A percentile compares a stretch with the other conserved stretches of the same genome.
These are phyloP conservation scores for Colletotrichum karsti DNA, from an alignment of 2,329 filamentous ascomycete species.

Conservation along the genomic window DNA sequence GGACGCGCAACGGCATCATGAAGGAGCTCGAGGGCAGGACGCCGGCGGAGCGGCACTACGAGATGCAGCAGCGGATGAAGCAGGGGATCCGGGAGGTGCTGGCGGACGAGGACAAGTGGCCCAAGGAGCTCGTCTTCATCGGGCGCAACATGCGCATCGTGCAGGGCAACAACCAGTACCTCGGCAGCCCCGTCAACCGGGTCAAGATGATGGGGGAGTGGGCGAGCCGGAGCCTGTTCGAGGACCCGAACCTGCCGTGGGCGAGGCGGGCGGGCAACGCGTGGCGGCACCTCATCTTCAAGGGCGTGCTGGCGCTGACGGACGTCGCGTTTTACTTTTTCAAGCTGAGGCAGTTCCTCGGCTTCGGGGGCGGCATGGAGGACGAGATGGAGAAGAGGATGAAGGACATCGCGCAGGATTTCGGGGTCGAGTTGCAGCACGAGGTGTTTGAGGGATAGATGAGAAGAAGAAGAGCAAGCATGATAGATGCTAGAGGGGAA, in stretches of 20 bases:
- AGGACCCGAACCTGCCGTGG: slow-evolving; percentile 72
- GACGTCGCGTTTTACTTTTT: slow-evolving; percentile 87
- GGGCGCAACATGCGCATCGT: slow-evolving; percentile 92
- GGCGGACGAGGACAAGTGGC: slow-evolving; percentile 87
- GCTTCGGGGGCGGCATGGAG: slow-evolving; percentile 86
- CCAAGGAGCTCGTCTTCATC: slow-evolving; percentile 91
- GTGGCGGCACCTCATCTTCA: slow-evolving; percentile 84
- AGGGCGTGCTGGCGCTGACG: slow-evolving; percentile 75
- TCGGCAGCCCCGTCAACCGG: slow-evolving; percentile 89
- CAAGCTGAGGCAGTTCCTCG: slow-evolving; percentile 79
- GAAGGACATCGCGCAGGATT: slow-evolving; percentile 87
- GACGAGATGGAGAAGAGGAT: slow-evolving; percentile 91
- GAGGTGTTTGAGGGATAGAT: slow-evolving; percentile 83
- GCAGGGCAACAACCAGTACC: slow-evolving; percentile 90
- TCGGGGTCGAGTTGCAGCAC: slow-evolving; percentile 90
- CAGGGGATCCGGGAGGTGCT: slow-evolving; percentile 74
- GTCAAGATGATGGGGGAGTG: slow-evolving; percentile 94
- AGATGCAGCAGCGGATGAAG: slow-evolving; percentile 88
- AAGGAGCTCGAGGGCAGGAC: slow-evolving; percentile 67
- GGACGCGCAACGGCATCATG: slow-evolving; percentile 71
- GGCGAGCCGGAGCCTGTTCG: slow-evolving; percentile 85
- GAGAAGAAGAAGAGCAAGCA: no score
- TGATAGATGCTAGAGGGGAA: background rate
- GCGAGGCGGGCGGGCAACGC: slow-evolving; percentile 73
- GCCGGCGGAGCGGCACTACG: slow-evolving; percentile 80